A percentile compares a stretch with the other conserved stretches of the same genome.
These are phyloP conservation scores for Emmonsiellopsis sp. DNA, from an alignment of 2,329 filamentous ascomycete genomes.

Conservation along the genomic window DNA sequence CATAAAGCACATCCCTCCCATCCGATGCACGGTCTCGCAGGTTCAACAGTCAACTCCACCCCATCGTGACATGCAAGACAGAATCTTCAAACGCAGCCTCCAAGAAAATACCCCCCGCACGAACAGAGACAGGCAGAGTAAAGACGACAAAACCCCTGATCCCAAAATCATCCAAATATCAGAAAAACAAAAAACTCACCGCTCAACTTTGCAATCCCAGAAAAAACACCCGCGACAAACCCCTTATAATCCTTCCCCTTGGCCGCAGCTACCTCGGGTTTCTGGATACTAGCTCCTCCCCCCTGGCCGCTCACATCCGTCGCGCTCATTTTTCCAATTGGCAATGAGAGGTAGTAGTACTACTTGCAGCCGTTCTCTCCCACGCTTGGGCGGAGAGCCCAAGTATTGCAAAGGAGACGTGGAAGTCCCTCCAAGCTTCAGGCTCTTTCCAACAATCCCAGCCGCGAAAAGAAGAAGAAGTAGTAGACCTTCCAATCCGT, in stretches of 20 bases:
- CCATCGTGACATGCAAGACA: not conserved
- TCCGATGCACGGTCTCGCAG: no score
- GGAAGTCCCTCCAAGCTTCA: no score
- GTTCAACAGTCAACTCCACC: no score
- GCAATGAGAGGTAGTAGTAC: not conserved
- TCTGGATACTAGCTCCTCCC: not conserved
- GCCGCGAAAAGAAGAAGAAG: no score
- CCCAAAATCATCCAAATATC: not conserved
- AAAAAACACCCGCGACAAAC: constrained; percentile 96
- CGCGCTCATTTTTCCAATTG: not conserved
- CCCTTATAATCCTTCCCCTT: constrained; percentile 63
- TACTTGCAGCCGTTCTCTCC: not conserved
- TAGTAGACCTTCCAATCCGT: no score
- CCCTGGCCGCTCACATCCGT: not conserved
- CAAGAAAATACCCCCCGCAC: not conserved
- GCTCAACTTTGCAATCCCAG: constrained; percentile 78
- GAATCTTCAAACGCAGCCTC: not conserved
- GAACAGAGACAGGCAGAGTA: not conserved
- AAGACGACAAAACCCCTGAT: not conserved
- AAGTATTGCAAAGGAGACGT: not conserved
- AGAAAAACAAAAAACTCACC: constrained; percentile 43
- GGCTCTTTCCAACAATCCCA: no score
- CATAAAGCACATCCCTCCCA: no score
- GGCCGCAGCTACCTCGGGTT: not conserved
- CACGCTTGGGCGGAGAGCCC: no score